Evolutionary conservation across 1,139 yeast genomes (phyloP).

Genomic region (Wickerhamomyces sp.): DNA sequence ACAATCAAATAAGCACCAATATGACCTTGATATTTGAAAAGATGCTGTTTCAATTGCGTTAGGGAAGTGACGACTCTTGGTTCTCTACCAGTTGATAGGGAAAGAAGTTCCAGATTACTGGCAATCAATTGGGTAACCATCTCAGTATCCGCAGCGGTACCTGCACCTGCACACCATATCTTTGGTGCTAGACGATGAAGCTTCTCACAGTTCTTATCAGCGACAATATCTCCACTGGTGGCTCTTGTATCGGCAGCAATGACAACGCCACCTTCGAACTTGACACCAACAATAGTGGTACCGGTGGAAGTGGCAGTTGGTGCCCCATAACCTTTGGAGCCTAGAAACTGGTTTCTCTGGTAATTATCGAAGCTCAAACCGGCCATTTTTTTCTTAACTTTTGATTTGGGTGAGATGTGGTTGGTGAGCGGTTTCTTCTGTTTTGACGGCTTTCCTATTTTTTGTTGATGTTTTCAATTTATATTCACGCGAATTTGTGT

Average conservation of each 20-base stretch:
- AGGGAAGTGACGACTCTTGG: constrained; percentile 94
- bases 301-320: constrained; percentile 97
- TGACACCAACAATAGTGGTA: constrained; percentile 96
- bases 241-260: constrained; percentile 97
- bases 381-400: constrained; percentile 55
- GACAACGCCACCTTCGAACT: constrained; percentile 87
- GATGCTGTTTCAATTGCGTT: constrained; percentile 90
- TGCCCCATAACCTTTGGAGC: constrained; percentile 64
- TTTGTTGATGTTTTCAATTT: no score
- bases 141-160: constrained; percentile 99
- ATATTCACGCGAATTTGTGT: not conserved
- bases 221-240: constrained; percentile 92
- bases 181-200: constrained; percentile 86
- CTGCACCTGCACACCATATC: constrained; percentile 99
- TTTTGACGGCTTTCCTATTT: not conserved
- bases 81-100: constrained; percentile 73
- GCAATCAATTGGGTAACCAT: constrained; percentile 91
- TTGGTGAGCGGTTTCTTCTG: not conserved
- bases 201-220: constrained; percentile 97
- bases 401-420: not conserved
- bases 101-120: constrained; percentile 85
- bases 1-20: constrained; percentile 95
- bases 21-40: constrained; percentile 95
- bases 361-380: constrained; percentile 91
- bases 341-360: constrained; percentile 76